Base-by-base conservation (phyloP, 805 yeast genomes). In the Spathaspora arborariae region DNA sequence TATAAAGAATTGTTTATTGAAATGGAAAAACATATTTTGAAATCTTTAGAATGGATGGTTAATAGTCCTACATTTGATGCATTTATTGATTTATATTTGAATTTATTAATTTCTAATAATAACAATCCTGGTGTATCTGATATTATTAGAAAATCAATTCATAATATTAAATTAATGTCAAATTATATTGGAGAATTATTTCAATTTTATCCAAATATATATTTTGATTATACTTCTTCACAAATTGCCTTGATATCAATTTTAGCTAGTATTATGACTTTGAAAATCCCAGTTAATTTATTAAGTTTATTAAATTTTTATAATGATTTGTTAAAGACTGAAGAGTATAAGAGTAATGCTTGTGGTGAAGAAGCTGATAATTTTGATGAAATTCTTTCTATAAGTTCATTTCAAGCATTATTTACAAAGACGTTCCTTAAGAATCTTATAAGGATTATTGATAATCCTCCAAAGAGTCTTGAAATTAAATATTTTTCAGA, bases 21-120 rank as follows among this genome's bases (percentile, higher is more conserved):
- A 57, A 81, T 84, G 81, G 95, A 86, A 60, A 73, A 81, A 48
- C 84, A 82, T 55, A 74, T 86, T 38, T 68, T 85, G 47, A 80
- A 78, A 56, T 72, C 81, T 4, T 67, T 86, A 50, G 70, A 80
- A 46, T 86, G 92, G 92, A 72, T 78, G 51, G 67, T 84, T 33
- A 74, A 80, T 43, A 68, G 75, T 27, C 80, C 88, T 20, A 81
- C 87, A 2, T 76, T 80, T 53, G 90, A 84, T 61, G 67, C 77
- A 10, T 82, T 82, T 55, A 68, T 84, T 47, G 88, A 85, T 56
- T 61, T 84, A 44, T 74, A 72, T 54, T 62, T 83, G 45, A 72
- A 74, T 51, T 57, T 65, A 50, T 61, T 83, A 43, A 63, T 67
- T 49, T 57, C 65, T 37, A 52, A 52, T 44, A 51, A 54, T 48